Conservation (phyloP, 2,329 filamentous ascomycete species). For the Metarhizium guizhouense region DNA sequence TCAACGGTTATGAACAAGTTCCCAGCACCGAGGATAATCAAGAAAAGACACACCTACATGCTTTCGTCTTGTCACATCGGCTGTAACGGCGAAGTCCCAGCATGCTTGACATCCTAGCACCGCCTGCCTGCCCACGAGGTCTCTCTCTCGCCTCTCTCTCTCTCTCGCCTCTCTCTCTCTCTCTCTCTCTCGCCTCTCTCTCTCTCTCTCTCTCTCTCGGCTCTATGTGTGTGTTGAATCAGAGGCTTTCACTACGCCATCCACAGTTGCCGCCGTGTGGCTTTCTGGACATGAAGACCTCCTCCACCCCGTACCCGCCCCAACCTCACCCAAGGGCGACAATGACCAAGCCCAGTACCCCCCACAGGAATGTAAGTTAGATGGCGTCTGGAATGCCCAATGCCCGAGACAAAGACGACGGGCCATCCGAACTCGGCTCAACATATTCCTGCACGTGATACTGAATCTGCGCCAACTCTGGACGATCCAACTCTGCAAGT, state of each 20-base stretch:
- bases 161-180: background rate
- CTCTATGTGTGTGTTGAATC: background rate
- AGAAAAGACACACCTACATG: background rate
- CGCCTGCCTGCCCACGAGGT: background rate
- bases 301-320: slow-evolving; percentile 7
- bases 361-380: slow-evolving; percentile 19
- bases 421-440: slow-evolving; percentile 16
- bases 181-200: background rate
- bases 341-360: slow-evolving; percentile 17
- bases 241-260: background rate
- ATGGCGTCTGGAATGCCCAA: slow-evolving; percentile 23
- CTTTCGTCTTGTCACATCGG: background rate
- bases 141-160: background rate
- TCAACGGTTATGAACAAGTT: background rate
- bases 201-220: background rate
- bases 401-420: slow-evolving; percentile 28
- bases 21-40: background rate
- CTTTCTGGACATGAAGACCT: slow-evolving; percentile 3
- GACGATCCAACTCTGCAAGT: slow-evolving; percentile 10
- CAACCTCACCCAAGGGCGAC: slow-evolving; percentile 25
- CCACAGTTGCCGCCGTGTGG: slow-evolving; percentile 7
- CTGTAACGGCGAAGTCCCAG: background rate
- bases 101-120: background rate
- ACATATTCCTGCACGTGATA: slow-evolving; percentile 17
- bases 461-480: slow-evolving; percentile 6